Base-by-base conservation (phyloP, 2,329 filamentous ascomycete species). In the Aureobasidium sp. region DNA sequence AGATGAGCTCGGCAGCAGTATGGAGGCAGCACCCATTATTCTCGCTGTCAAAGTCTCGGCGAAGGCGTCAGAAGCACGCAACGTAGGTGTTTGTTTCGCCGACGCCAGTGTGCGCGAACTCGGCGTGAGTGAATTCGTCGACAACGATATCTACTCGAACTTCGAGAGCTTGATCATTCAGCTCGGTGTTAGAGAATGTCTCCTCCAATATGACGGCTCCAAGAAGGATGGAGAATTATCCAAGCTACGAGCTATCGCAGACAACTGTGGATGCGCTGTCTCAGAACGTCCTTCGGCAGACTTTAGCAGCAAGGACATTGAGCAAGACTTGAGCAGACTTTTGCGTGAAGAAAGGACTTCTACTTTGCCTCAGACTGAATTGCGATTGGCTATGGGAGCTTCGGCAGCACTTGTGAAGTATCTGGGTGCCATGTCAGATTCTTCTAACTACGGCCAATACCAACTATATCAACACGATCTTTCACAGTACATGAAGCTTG, bases 131-230 rank as follows among this genome's bases (percentile, higher is more conserved):
- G 94, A 98, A 66, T 98, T 98, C 60, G 80, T 95, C n/a, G 93
- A 98, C 75, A 98, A 97, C 65, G 93, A 98, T 66, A 77, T 96
- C 8, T 98, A 94, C 73, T 97, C 91, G 49, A 98, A 98, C 68
- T 94, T 98, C 60, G 93, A 98, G 71, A 90, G 90, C 3, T 78
- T 98, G 16, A 80, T 98, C 49, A 98, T 98, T 60, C 94, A 98
- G 66, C 81, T 98, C 3, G 93, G 93, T 5, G 89, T 96, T 17
- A 93, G 90, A 66, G 93, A 98, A 68, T 96, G 90, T 63, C 73
- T 98, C 25, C 71, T 98, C n/a, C 86, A 89, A 62, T 72, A 81
- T 17, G 90, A 97, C 64, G 80, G 81, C 55, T 74, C 79, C 4
- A 86, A 87, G 56, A 95, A 94, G 55, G 90, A 98, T 64, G 81